phyloP scores from a whole-genome alignment of 108 stramenopile species.

The Schizochytrium sp. region DNA sequence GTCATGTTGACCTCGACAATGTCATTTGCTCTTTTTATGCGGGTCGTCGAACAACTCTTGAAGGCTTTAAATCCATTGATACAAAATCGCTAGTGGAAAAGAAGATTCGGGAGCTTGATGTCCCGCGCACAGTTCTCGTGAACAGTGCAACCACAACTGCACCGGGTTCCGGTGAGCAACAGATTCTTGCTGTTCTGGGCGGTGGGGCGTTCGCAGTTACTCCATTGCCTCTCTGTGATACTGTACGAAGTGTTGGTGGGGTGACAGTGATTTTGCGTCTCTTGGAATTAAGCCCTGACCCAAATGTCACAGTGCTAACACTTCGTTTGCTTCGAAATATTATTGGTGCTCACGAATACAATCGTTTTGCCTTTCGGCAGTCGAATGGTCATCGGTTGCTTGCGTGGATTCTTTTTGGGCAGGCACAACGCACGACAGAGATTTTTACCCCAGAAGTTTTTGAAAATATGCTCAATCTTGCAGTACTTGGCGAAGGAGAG shows the following conservation, averaged over 20 bases:
- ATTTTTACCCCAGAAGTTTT: constrained; percentile 6
- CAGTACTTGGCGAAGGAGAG: constrained; percentile 24
- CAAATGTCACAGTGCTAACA: not conserved
- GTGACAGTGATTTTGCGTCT: constrained; percentile 13
- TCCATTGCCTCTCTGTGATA: constrained; percentile 15
- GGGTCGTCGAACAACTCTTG: constrained; percentile 34
- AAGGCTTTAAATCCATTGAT: constrained; percentile 36
- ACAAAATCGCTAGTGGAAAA: constrained; percentile 31
- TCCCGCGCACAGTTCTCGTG: constrained; percentile 44
- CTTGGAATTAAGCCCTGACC: constrained; percentile 11
- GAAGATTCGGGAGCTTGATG: constrained; percentile 43
- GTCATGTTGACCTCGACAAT: constrained; percentile 50
- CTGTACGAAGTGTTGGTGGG: constrained; percentile 45
- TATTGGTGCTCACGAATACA: constrained; percentile 47
- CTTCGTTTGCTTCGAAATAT: constrained; percentile 11
- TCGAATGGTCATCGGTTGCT: constrained; percentile 41
- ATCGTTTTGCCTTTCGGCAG: constrained; percentile 54
- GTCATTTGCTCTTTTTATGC: constrained; percentile 45
- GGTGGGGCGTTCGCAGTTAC: constrained; percentile 54
- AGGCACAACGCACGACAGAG: not conserved
- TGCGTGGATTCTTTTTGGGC: constrained; percentile 54
- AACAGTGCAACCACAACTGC: constrained; percentile 32
- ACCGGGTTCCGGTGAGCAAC: constrained; percentile 42
- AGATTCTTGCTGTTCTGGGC: constrained; percentile 13
- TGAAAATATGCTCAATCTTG: constrained; percentile 59